Percentiles rank a stretch among this genome's conserved stretches.
These are phyloP conservation scores for Trichophyton schoenleinii DNA, from an alignment of 2,329 filamentous ascomycete species.

Conservation along the genomic window DNA sequence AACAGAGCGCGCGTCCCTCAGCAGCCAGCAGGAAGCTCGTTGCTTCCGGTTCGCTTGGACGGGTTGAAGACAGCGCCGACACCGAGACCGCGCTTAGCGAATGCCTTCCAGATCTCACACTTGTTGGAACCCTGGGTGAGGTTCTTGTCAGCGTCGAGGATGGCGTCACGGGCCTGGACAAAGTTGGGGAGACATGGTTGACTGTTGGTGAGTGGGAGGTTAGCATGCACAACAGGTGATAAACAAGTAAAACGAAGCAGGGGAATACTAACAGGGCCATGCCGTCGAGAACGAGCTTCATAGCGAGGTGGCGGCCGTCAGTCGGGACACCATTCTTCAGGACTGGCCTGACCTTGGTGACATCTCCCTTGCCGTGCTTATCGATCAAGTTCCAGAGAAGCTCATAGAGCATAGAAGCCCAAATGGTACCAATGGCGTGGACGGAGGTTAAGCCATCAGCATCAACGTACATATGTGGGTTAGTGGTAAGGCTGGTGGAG, in stretches of 20 bases:
- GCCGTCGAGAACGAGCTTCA: slow-evolving; percentile 12
- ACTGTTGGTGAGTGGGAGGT: neutral
- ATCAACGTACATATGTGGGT: slow-evolving; percentile 9
- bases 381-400: slow-evolving; percentile 12
- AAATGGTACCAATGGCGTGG: slow-evolving; percentile 11
- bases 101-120: slow-evolving; percentile 11
- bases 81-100: slow-evolving; percentile 11
- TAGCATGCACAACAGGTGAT: neutral
- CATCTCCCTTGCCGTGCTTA: slow-evolving; percentile 11
- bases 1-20: neutral
- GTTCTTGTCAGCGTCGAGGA: slow-evolving; percentile 10
- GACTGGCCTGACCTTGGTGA: slow-evolving; percentile 1
- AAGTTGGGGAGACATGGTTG: slow-evolving; percentile 12
- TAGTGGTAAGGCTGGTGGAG: slow-evolving; percentile 10
- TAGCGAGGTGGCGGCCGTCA: slow-evolving; percentile 10
- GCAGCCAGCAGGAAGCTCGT: neutral
- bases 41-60: neutral
- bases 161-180: slow-evolving; percentile 12
- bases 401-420: slow-evolving; percentile 11
- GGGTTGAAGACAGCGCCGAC: neutral
- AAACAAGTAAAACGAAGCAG: too few species aligned
- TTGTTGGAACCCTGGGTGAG: slow-evolving; percentile 9
- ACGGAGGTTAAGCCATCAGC: slow-evolving; percentile 5
- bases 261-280: slow-evolving; percentile 10
- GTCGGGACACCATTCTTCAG: slow-evolving; percentile 8